Evolutionary conservation across 495 filamentous ascomycete species (phyloP).

Genomic region (Aspergillus mulundensis): DNA sequence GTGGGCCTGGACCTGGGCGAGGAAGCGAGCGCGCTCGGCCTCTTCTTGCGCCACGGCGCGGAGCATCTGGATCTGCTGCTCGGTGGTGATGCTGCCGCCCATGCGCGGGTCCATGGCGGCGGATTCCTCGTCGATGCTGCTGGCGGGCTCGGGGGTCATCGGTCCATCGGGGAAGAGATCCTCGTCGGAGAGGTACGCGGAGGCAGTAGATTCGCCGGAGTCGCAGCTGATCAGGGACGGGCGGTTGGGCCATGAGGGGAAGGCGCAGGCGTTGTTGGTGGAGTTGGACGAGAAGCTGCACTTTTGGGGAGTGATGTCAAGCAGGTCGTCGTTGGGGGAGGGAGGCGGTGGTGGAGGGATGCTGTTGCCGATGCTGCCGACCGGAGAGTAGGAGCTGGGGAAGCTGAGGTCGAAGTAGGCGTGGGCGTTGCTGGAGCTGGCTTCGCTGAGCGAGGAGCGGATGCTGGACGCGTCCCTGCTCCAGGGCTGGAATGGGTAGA

Average conservation of each 20-base stretch:
- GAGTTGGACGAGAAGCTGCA: conserved; percentile 44
- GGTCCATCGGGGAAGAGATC: conserved; percentile 44
- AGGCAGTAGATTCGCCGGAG: conserved; percentile 31
- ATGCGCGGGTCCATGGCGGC: conserved; percentile 22
- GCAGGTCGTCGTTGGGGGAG: conserved; percentile 35
- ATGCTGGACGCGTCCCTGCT: conserved; percentile 20
- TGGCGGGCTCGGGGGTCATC: conserved; percentile 27
- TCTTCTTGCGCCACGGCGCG: conserved; percentile 39
- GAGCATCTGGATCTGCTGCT: conserved; percentile 41
- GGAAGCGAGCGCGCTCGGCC: conserved; percentile 39
- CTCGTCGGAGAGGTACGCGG: conserved; percentile 49
- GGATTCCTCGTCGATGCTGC: conserved; percentile 29
- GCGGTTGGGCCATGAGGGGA: conserved; percentile 51
- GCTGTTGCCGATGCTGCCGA: conserved; percentile 15
- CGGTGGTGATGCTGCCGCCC: conserved; percentile 30
- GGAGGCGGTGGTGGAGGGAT: conserved; percentile 29
- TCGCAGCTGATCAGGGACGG: conserved; percentile 39
- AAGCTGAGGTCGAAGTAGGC: conserved; percentile 40
- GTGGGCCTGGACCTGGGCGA: conserved; percentile 44
- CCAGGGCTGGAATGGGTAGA: conserved; percentile 26
- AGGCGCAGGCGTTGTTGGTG: conserved; percentile 47
- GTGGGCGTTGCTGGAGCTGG: conserved; percentile 29
- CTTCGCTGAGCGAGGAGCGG: conserved; percentile 22
- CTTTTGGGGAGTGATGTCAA: conserved; percentile 46
- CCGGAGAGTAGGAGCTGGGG: conserved; percentile 34